Evolutionary conservation across 139 green algal genomes (phyloP), one percentile per base, ranked within the genome.

Genomic region (Mychonastes homosphaera): DNA sequence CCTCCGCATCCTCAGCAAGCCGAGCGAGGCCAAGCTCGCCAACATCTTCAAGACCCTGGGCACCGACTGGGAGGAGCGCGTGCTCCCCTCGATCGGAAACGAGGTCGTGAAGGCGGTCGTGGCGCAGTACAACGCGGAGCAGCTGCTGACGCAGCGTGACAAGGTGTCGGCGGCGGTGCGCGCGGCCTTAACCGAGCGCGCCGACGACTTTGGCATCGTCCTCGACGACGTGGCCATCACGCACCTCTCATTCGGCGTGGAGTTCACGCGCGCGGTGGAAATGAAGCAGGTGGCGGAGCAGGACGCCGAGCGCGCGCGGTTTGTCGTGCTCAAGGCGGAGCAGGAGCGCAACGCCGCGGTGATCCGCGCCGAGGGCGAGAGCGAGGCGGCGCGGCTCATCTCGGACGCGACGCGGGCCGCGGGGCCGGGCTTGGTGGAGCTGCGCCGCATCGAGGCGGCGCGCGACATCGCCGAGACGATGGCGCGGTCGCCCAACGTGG

Each of bases 151-250:
- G n/a, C 78, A 95, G 80, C 80, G 93, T 73, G 90, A 95, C 58
- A 81, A 89, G 77, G 61, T 67, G 40, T 67, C 61, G 39, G 50
- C 27, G 29, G 61, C 61, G 65, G 78, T 94, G 41, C 77, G 87
- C 3, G 77, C 87, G 19, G 75, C 62, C 43, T 76, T 99, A 27
- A 82, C 62, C 12, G 50, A 74, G 36, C 77, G 92, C 16, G 89
- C 93, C 1, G 66, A 64, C 5, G 88, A 97, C 69, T 99, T 98
- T 76, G 94, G 95, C 73, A 96, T 99, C 59, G 62, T 94, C 12
- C 68, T 99, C 16, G 93, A 98, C 60, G 93, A 99, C 64, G 84
- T 99, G 19, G 91, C 93, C 59, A 95, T 99, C 67, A 99, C 92
- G 1, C 92, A 99, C 71, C 74, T 99, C 19, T 93, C 84, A 13